These are phyloP conservation scores for Xenoacremonium recifei DNA, from an alignment of 2,329 filamentous ascomycete species.

Conservation along the genomic window DNA sequence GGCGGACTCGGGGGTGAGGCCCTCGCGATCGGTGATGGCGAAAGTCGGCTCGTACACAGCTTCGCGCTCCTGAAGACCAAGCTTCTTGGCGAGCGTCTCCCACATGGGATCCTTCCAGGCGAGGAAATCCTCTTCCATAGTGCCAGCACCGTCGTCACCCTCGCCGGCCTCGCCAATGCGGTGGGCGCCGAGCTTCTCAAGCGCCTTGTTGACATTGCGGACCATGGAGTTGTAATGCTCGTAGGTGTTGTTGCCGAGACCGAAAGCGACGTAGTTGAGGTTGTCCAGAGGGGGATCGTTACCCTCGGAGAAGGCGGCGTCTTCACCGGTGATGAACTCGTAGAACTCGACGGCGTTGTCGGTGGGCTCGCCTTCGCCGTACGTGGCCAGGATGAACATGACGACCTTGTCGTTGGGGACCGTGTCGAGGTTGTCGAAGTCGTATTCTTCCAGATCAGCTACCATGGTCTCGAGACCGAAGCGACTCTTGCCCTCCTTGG, in stretches of 20 bases:
- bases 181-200: slow-evolving; percentile 79
- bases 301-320: slow-evolving; percentile 75
- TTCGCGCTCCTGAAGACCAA: slow-evolving; percentile 92
- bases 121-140: slow-evolving; percentile 99
- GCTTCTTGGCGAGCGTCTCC: slow-evolving; percentile 75
- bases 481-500: slow-evolving; percentile 95
- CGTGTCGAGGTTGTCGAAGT: slow-evolving; percentile 88
- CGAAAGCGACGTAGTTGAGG: slow-evolving; percentile 92
- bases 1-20: slow-evolving; percentile 69
- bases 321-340: slow-evolving; percentile 86
- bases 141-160: slow-evolving; percentile 95
- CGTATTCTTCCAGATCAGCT: slow-evolving; percentile 95
- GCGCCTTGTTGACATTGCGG: slow-evolving; percentile 78
- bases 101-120: slow-evolving; percentile 99
- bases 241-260: slow-evolving; percentile 98
- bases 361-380: slow-evolving; percentile 96
- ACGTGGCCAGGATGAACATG: slow-evolving; percentile 95
- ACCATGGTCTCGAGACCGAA: slow-evolving; percentile 98
- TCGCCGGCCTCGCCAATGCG: slow-evolving; percentile 88
- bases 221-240: slow-evolving; percentile 99
- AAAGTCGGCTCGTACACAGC: slow-evolving; percentile 94
- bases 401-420: slow-evolving; percentile 88
- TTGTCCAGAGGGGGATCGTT: slow-evolving; percentile 72
- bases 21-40: slow-evolving; percentile 72
- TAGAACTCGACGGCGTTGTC: slow-evolving; percentile 99